These are phyloP conservation scores for Suillus brevipes DNA, from an alignment of 768 basidiomycete species.

Conservation along the genomic window DNA sequence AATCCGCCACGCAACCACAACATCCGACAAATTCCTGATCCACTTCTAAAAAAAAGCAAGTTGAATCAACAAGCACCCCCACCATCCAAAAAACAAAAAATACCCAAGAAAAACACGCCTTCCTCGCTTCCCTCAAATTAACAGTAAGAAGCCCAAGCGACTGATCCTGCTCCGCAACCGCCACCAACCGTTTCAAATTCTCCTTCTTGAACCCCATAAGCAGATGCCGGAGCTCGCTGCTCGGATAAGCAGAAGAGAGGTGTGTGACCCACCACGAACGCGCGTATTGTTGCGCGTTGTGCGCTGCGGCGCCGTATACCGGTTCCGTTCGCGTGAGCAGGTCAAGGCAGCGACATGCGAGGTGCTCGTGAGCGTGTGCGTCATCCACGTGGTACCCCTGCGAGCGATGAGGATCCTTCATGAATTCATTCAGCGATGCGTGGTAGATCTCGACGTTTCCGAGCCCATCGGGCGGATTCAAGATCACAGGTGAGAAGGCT, in stretches of 20 bases:
- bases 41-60: background rate
- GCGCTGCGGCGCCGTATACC: background rate
- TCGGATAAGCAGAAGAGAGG: background rate
- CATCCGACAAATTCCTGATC: background rate
- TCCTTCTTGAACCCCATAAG: background rate
- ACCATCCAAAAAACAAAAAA: background rate
- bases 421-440: slow-evolving; percentile 1
- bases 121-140: background rate
- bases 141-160: background rate
- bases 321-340: background rate
- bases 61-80: background rate
- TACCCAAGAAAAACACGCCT: background rate
- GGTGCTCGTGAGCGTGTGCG: background rate
- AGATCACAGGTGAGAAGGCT: background rate
- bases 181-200: background rate
- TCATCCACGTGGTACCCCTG: background rate
- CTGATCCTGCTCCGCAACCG: background rate
- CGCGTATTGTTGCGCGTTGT: background rate
- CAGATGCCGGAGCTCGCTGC: background rate
- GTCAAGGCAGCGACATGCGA: background rate
- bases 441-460: slow-evolving; percentile 1
- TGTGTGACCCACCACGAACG: background rate
- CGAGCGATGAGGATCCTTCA: background rate
- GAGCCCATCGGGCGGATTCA: background rate
- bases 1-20: background rate